A percentile compares a stretch with the other conserved stretches of the same genome.
Evolutionary conservation across 78 protist genomes (phyloP).

Genomic region (Polysphondylium violaceum): DNA sequence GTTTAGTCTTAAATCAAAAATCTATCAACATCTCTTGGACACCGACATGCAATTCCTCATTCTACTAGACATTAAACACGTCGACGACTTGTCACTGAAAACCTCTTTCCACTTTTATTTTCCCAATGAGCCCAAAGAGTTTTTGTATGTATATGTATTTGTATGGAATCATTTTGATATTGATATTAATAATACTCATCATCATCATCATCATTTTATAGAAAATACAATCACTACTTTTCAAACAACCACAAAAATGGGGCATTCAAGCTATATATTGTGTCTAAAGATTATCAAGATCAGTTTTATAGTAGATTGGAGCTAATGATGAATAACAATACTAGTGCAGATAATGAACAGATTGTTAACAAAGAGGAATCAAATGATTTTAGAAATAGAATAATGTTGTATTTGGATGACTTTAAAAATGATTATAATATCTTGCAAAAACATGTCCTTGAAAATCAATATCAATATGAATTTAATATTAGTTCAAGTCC

Average conservation of each 20-base stretch:
- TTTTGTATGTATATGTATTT: conserved; percentile 29
- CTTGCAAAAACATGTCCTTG: not conserved
- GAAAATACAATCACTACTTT: conserved; percentile 50
- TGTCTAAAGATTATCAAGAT: not conserved
- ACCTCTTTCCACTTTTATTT: conserved; percentile 31
- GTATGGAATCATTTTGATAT: not conserved
- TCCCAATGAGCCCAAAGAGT: not conserved
- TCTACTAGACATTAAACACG: not conserved
- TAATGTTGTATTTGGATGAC: conserved; percentile 36
- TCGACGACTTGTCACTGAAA: conserved; percentile 34
- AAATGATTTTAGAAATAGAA: conserved; percentile 41
- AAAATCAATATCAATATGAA: no score
- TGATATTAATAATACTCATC: not conserved
- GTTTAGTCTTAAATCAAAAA: not conserved
- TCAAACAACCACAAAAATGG: not conserved
- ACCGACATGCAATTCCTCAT: no score
- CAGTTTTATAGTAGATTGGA: conserved; percentile 20
- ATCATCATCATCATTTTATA: not conserved
- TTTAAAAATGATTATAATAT: conserved; percentile 6
- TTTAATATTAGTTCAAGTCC: no score
- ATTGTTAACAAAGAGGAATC: conserved; percentile 59
- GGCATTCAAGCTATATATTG: not conserved
- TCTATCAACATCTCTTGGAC: not conserved
- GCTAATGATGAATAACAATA: conserved; percentile 8
- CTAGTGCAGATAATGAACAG: not conserved